These are phyloP conservation scores for Iodosphaeria phyllophila DNA, from an alignment of 2,329 filamentous ascomycete species.

Conservation along the genomic window DNA sequence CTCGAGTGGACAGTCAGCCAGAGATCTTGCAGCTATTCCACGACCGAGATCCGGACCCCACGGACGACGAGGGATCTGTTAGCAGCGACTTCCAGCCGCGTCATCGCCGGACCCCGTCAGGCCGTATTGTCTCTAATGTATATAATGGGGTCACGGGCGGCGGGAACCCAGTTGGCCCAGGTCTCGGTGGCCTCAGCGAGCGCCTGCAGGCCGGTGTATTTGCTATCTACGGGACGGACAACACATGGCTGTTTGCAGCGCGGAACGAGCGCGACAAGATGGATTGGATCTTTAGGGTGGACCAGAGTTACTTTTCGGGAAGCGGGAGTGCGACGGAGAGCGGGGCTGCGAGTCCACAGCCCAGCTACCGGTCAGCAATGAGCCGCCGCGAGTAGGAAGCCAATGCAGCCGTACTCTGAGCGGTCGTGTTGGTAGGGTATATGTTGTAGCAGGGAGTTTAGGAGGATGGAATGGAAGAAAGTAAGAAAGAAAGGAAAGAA, in stretches of 20 bases:
- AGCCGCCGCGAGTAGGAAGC: background rate
- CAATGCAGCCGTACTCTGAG: too few species aligned
- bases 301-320: slow-evolving; percentile 50
- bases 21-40: slow-evolving; percentile 61
- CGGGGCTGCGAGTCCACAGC: slow-evolving; percentile 18
- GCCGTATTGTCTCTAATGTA: slow-evolving; percentile 33
- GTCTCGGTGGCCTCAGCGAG: slow-evolving; percentile 34
- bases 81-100: slow-evolving; percentile 21
- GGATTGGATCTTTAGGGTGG: slow-evolving; percentile 92
- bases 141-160: slow-evolving; percentile 31
- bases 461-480: too few species aligned
- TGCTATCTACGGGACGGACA: slow-evolving; percentile 84
- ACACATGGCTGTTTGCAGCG: slow-evolving; percentile 88
- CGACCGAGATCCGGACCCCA: slow-evolving; percentile 5
- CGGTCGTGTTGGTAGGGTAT: too few species aligned
- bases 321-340: slow-evolving; percentile 22
- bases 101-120: slow-evolving; percentile 30
- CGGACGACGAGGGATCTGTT: slow-evolving; percentile 5
- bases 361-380: slow-evolving; percentile 6
- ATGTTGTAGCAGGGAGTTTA: too few species aligned
- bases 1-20: slow-evolving; percentile 80
- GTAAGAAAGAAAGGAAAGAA: too few species aligned
- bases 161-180: slow-evolving; percentile 13
- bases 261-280: slow-evolving; percentile 81
- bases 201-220: slow-evolving; percentile 59